phyloP scores from a whole-genome alignment of 768 basidiomycete genomes.

The Boletus pseudo-olivaceus region DNA sequence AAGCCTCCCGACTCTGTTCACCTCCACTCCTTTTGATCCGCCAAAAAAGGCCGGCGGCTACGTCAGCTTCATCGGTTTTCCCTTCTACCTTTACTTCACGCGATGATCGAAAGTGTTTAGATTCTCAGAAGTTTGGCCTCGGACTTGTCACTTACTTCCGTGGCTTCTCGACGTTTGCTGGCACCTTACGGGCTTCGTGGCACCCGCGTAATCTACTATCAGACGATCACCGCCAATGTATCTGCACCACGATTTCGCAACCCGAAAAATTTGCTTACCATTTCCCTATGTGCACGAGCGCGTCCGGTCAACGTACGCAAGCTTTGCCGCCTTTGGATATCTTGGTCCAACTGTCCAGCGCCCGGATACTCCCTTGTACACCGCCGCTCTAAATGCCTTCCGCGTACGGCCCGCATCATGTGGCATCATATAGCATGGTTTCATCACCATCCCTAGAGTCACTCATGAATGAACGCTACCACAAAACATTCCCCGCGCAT shows the following conservation, averaged over 20 bases:
- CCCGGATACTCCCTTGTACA: constrained; percentile 16
- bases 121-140: constrained; percentile 32
- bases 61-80: constrained; percentile 11
- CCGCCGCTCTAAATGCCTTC: constrained; percentile 23
- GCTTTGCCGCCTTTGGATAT: constrained; percentile 22
- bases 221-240: constrained; percentile 22
- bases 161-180: constrained; percentile 27
- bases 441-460: constrained; percentile 7
- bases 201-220: constrained; percentile 20
- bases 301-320: constrained; percentile 19
- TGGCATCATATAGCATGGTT: constrained; percentile 8
- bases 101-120: constrained; percentile 24
- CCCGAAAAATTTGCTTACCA: constrained; percentile 8
- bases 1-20: constrained; percentile 8
- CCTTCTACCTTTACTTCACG: constrained; percentile 16
- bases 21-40: constrained; percentile 17
- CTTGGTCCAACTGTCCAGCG: constrained; percentile 7
- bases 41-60: constrained; percentile 17
- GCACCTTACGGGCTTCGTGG: constrained; percentile 29
- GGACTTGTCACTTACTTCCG: constrained; percentile 34
- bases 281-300: constrained; percentile 17
- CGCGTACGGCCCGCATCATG: constrained; percentile 20
- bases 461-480: constrained; percentile 8
- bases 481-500: constrained; percentile 13
- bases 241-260: constrained; percentile 8